Conservation (phyloP, 306 rosid genomes). For the Glycine tomentella region DNA sequence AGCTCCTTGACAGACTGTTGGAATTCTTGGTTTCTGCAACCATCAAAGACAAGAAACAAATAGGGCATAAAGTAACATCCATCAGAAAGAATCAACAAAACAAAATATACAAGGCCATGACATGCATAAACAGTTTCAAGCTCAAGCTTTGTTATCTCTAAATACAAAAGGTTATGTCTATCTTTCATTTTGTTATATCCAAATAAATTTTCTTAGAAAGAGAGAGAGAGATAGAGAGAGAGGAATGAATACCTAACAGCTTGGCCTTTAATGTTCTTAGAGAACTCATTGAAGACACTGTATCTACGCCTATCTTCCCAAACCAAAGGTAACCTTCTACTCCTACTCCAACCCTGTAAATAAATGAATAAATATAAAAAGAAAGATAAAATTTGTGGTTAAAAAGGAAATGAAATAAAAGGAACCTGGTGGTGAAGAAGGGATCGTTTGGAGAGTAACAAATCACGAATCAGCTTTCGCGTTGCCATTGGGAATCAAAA, state of each 20-base stretch:
- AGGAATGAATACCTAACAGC: constrained; percentile 59
- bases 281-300: constrained; percentile 83
- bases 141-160: not conserved
- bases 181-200: not conserved
- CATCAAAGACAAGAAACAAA: not conserved
- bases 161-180: not conserved
- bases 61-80: not conserved
- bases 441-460: not conserved
- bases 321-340: constrained; percentile 55
- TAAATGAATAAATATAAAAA: not conserved
- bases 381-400: no score
- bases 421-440: no score
- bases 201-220: no score
- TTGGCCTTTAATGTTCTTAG: constrained; percentile 82
- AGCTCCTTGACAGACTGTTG: constrained; percentile 80
- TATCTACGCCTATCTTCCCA: constrained; percentile 55
- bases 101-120: constrained; percentile 21
- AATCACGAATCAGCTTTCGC: constrained; percentile 80
- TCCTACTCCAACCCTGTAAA: constrained; percentile 49
- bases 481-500: constrained; percentile 52
- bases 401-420: no score
- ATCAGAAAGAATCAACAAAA: not conserved
- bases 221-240: not conserved
- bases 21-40: constrained; percentile 71
- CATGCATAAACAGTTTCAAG: not conserved